Conservation (phyloP, 169 alveolate genomes). For the Eimeria maxima region DNA sequence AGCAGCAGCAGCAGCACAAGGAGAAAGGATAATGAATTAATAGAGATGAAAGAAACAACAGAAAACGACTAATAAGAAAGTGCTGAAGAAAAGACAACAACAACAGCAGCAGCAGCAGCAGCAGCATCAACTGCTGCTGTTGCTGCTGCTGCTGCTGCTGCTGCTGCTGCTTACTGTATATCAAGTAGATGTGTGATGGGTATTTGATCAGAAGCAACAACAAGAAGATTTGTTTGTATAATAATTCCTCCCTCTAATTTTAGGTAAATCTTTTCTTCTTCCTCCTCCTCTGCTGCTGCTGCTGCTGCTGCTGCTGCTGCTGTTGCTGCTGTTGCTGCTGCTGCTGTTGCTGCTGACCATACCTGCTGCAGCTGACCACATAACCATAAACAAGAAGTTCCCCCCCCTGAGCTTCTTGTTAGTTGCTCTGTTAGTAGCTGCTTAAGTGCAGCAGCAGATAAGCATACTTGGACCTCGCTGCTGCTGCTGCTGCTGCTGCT, state of each 20-base stretch:
- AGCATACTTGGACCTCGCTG: neutral
- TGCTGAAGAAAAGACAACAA: neutral
- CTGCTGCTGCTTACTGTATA: slow-evolving; percentile 16
- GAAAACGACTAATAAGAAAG: neutral
- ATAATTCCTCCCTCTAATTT: neutral
- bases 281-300: neutral
- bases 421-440: neutral
- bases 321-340: no score
- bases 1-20: neutral
- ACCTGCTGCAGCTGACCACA: neutral
- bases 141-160: neutral
- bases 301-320: no score
- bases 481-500: no score
- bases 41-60: no score
- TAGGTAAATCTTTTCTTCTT: neutral
- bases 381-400: neutral
- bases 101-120: neutral
- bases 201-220: neutral
- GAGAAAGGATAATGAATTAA: no score
- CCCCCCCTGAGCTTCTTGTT: neutral
- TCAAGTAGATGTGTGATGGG: neutral
- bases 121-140: neutral
- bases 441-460: neutral
- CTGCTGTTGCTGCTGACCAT: neutral
- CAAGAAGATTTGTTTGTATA: neutral